Percentiles rank a stretch among this genome's conserved stretches.
phyloP scores from a whole-genome alignment of 371 early-diverging fungal species.

The Rhizopus sp. region DNA sequence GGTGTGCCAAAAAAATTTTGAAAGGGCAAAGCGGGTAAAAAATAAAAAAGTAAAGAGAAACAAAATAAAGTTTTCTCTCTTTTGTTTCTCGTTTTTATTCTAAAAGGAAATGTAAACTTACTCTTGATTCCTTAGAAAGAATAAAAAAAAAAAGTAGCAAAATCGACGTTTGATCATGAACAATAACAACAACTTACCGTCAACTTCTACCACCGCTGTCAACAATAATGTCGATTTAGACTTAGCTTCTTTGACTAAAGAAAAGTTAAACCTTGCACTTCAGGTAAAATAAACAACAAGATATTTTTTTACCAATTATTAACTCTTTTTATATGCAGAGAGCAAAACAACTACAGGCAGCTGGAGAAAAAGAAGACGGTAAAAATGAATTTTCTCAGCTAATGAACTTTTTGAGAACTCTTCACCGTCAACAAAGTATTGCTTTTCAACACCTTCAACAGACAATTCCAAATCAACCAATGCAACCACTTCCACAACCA shows the following conservation, averaged over 20 bases:
- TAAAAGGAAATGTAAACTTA: neutral
- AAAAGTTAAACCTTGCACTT: slow-evolving; percentile 35
- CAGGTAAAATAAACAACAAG: slow-evolving; percentile 24
- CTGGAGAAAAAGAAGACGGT: slow-evolving; percentile 73
- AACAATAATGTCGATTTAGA: slow-evolving; percentile 23
- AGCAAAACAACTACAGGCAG: slow-evolving; percentile 51
- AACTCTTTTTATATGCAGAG: slow-evolving; percentile 13
- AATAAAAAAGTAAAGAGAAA: neutral
- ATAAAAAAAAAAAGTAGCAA: neutral
- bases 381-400: slow-evolving; percentile 69
- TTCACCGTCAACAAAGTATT: slow-evolving; percentile 43
- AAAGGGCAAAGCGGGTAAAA: slow-evolving; percentile 8
- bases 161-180: slow-evolving; percentile 1
- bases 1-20: slow-evolving; percentile 2
- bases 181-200: slow-evolving; percentile 4
- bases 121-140: neutral
- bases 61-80: slow-evolving; percentile 1
- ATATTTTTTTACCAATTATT: neutral
- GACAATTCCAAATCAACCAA: slow-evolving; percentile 21
- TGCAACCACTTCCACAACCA: slow-evolving; percentile 31
- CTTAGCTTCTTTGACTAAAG: slow-evolving; percentile 34
- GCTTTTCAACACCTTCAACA: slow-evolving; percentile 17
- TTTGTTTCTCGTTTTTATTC: neutral
- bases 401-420: slow-evolving; percentile 61
- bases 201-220: slow-evolving; percentile 4